Evolutionary conservation across 371 early-diverging fungal species (phyloP).

Genomic region (Amoeboaphelidium protococcarum): DNA sequence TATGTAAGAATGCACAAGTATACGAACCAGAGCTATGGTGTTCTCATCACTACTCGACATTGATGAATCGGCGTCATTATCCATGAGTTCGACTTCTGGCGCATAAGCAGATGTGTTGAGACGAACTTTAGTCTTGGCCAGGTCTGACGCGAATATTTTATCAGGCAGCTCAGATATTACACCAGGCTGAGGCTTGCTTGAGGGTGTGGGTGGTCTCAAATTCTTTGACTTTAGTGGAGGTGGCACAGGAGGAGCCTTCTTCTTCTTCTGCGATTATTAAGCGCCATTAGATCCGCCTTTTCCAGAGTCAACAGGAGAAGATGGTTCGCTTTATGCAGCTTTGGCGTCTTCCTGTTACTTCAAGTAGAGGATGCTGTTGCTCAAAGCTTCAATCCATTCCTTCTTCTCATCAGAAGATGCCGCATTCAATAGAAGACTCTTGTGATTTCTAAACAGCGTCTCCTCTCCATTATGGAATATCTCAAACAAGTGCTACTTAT

Average conservation of each 20-base stretch:
- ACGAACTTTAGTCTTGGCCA: background rate
- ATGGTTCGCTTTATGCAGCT: background rate
- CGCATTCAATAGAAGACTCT: background rate
- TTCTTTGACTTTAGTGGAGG: background rate
- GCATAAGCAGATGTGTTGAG: background rate
- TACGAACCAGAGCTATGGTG: background rate
- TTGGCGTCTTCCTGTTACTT: background rate
- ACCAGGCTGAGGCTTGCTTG: conserved; percentile 3
- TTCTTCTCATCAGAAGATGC: background rate
- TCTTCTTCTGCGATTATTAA: background rate
- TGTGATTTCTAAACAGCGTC: background rate
- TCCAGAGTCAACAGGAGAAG: background rate
- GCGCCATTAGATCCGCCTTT: background rate
- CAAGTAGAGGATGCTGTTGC: background rate
- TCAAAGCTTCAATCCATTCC: background rate
- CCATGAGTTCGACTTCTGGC: background rate
- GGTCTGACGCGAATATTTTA: background rate
- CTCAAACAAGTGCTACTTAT: background rate
- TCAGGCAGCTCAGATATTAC: conserved; percentile 2
- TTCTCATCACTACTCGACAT: background rate
- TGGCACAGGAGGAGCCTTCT: background rate
- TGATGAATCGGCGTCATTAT: background rate
- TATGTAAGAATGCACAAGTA: conserved; percentile 30
- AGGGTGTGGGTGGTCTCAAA: no score
- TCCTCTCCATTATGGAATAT: background rate